Base-by-base conservation (phyloP, 176 grass and related monocot genomes). In the Aegilops sharonensis region DNA sequence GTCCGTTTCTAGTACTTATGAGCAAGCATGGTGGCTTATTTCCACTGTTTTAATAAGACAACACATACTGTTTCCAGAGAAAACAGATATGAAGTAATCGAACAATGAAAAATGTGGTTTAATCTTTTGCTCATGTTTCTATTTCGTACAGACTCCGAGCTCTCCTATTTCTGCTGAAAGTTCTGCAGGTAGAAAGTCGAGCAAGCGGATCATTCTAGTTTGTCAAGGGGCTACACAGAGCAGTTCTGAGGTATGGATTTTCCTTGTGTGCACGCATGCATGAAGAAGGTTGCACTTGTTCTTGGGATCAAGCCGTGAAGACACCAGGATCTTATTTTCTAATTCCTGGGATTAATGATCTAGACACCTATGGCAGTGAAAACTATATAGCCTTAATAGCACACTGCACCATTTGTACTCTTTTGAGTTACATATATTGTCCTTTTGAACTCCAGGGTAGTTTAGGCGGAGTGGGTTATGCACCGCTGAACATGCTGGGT, bases 401-500 rank as follows among this genome's bases (percentile, higher is more conserved):
- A 31, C 7, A 77, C 11, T 17, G 21, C 9, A 60, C 45, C 54
- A 34, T 61, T 60, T 81, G 9, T 80, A 81, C 23, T 11, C 12
- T 82, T 82, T 40, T n/a, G 56, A 27, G 54, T 45, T 54, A 68
- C 23, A 2, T 73, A 78, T 48, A 39, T 8, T 73, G 61, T 42
- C 69, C 61, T 35, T 86, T 65, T 84, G 27, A 56, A 36, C 83
- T 94, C 21, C 92, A 94, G 97, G 75, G 85, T 80, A 85, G 79
- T 79, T 83, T 96, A 30, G 69, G 67, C 37, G 86, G 87, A 78
- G 75, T 92, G 59, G 90, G 93, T 76, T 98, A 92, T 77, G 92
- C 91, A 12, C 85, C 97, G 0, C 84, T 98, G 86, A 98, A 98
- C 85, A 98, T 98, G 93, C 97, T 98, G 24, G 97, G 97, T 32